A percentile compares a stretch with the other conserved stretches of the same genome.
Evolutionary conservation across 1,284 basidiomycete species (phyloP).

Genomic region (Ceratorhiza oryzae-sativae): DNA sequence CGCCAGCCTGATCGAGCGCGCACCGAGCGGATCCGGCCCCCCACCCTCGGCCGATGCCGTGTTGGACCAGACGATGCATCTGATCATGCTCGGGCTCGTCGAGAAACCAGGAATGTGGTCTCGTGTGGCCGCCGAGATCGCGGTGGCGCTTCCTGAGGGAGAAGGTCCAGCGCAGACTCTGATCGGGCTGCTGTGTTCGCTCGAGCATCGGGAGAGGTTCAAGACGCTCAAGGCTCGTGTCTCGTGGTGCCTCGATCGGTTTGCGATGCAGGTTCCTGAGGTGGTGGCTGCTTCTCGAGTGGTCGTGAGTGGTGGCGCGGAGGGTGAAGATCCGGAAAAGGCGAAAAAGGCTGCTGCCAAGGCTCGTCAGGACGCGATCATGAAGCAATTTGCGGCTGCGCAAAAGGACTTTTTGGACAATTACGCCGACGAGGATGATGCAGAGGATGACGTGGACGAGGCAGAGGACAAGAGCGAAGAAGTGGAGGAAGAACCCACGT

Average conservation of each 20-base stretch:
- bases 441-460: constrained; percentile 58
- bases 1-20: constrained; percentile 64
- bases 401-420: constrained; percentile 85
- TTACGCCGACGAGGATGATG: constrained; percentile 62
- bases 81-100: constrained; percentile 81
- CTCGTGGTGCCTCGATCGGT: constrained; percentile 74
- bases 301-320: constrained; percentile 47
- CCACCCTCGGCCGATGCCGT: constrained; percentile 80
- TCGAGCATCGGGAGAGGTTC: constrained; percentile 79
- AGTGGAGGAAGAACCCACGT: constrained; percentile 51
- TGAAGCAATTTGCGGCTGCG: constrained; percentile 92
- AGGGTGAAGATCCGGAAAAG: constrained; percentile 57
- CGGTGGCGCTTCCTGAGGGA: constrained; percentile 56
- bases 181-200: constrained; percentile 73
- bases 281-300: constrained; percentile 64
- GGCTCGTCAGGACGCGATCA: constrained; percentile 85
- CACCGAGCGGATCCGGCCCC: constrained; percentile 58
- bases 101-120: constrained; percentile 73
- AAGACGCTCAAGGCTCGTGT: constrained; percentile 73
- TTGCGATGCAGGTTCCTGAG: constrained; percentile 62
- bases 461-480: constrained; percentile 4
- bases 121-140: constrained; percentile 60
- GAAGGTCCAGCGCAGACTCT: constrained; percentile 60
- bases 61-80: constrained; percentile 86
- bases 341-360: constrained; percentile 82